These are phyloP conservation scores for Hanseniaspora guilliermondii DNA, from an alignment of 805 yeast genomes.

Conservation along the genomic window DNA sequence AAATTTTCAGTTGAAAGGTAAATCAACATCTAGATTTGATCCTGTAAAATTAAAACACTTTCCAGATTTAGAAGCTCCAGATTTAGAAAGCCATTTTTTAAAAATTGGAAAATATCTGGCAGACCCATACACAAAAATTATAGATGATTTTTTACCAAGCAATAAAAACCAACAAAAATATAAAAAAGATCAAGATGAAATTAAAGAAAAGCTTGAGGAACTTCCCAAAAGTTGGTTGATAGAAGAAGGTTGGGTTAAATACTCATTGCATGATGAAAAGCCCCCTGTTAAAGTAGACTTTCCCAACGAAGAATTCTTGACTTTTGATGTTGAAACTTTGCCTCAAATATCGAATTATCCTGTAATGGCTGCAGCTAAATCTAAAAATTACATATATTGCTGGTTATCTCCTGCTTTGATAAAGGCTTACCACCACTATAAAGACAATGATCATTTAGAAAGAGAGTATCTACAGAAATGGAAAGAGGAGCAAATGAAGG, in stretches of 20 bases:
- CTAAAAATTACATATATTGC: slow-evolving; percentile 73
- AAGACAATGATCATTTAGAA: slow-evolving; percentile 6
- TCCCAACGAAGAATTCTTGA: slow-evolving; percentile 62
- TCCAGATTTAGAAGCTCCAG: slow-evolving; percentile 61
- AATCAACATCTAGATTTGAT: slow-evolving; percentile 46
- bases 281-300: slow-evolving; percentile 45
- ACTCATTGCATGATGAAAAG: slow-evolving; percentile 39
- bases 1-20: slow-evolving; percentile 59
- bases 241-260: slow-evolving; percentile 65
- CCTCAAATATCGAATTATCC: slow-evolving; percentile 67
- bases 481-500: not conserved
- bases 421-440: slow-evolving; percentile 10
- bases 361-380: slow-evolving; percentile 66
- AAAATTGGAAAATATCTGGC: slow-evolving; percentile 48
- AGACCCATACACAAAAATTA: slow-evolving; percentile 37
- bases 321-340: slow-evolving; percentile 81
- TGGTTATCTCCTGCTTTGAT: slow-evolving; percentile 84
- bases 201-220: slow-evolving; percentile 31
- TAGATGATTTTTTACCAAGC: not conserved
- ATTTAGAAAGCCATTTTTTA: slow-evolving; percentile 76
- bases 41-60: slow-evolving; percentile 45
- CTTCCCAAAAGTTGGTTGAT: slow-evolving; percentile 44
- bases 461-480: not conserved
- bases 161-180: not conserved
- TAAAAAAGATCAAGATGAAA: slow-evolving; percentile 35